Evolutionary conservation across 2,329 filamentous ascomycete species (phyloP), one percentile per base, ranked within the genome.

Genomic region (Capronia epimyces): DNA sequence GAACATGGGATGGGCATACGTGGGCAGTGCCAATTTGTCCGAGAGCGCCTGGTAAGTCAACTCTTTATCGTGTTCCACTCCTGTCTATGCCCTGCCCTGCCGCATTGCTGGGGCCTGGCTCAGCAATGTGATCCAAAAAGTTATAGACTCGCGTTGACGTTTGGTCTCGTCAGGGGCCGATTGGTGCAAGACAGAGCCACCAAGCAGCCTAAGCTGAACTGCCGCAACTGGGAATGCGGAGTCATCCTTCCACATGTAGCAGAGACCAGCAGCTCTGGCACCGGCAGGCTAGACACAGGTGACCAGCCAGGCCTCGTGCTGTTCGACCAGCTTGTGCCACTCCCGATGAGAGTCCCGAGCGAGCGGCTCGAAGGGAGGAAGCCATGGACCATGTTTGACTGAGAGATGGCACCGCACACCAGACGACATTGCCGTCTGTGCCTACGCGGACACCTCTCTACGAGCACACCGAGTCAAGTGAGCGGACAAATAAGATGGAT

Each of bases 161-260:
- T 16, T 39, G 16, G 7, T 12, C 43, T 25, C 32, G 18, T 21
- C 56, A 88, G 86, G 91, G 93, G 91, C 18, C 82, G 82, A 41
- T 69, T 95, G 24, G 80, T 83, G 47, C 82, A 83, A 62, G 84
- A 94, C 62, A 81, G 78, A 59, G 69, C 66, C 6, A 84, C 80
- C 2, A 83, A 83, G 55, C 69, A 79, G 55, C 79, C 82, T 10
- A 95, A 89, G 67, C 75, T 97, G 56, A 89, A 79, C 56, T 89
- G 86, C 67, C 82, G 87, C 48, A 98, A 97, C 67, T 97, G 91
- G 90, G 93, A 97, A 70, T 95, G 89, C 64, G 93, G 93, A 29
- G 87, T 98, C 1, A 62, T 97, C 20, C 66, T 96, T 34, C 82
- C 83, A 8, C 73, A 86, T 20, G 56, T 56, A 62, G 58, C 47